Evolutionary conservation across 2,329 filamentous ascomycete genomes (phyloP), one percentile per base, ranked within the genome.

Genomic region (Trichophyton verrucosum): DNA sequence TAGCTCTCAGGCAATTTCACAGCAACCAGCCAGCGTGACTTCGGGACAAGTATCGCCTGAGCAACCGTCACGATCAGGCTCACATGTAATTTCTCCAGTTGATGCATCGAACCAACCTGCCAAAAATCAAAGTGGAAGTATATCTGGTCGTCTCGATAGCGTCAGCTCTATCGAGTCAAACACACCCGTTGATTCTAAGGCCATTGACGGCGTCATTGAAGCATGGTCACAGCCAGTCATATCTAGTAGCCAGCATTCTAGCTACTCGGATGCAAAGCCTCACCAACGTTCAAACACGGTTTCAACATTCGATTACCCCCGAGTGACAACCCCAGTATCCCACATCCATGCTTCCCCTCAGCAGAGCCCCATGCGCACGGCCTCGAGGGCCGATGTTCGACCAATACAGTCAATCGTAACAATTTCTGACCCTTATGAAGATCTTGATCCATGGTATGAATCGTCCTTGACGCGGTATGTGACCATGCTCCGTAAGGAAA

Each of bases 371-470:
- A 27, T 38, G n/a, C 33, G 47, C 1, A 27, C 57, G 17, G 24
- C 56, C 38, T 42, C 44, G 42, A 36, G 64, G 63, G 55, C 59
- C n/a, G 30, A 59, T 42, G 24, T 46, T 56, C 49, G 22, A 42
- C 9, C 60, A 6, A 38, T 57, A 17, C 61, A 62, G 13, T 57
- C 64, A 15, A 61, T 66, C 20, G 61, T 61, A 7, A 66, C 66
- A 24, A 71, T 74, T 60, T 61, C 73, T 58, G 76, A 82, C 64
- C 78, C 78, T 3, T 78, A 78, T 61, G 75, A 74, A 24, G 80
- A 81, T 64, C 72, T 83, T n/a, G 79, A 82, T 62, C 77, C 80
- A 2, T 82, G 81, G 78, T 82, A 78, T 64, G 79, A 76, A 64
- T 79, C 80, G 1, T 83, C 81, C 27, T 68, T 83, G 56, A 77